phyloP scores from a whole-genome alignment of 768 basidiomycete genomes.

The Rubroboletus satanas region DNA sequence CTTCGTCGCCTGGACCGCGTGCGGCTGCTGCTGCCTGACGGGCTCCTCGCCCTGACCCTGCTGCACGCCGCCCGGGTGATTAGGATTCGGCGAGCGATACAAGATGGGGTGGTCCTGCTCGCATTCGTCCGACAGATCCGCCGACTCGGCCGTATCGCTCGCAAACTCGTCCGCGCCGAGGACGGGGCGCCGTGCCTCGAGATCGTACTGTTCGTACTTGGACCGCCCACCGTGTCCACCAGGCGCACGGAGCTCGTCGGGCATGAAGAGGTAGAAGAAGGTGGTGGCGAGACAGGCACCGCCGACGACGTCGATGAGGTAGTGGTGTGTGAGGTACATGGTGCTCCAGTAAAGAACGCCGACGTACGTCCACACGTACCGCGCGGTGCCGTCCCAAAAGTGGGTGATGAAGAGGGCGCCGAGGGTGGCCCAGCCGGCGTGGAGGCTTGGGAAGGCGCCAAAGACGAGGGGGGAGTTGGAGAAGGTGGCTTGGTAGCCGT shows the following conservation, averaged over 20 bases:
- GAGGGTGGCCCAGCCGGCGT: conserved; percentile 86
- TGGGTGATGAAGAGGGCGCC: conserved; percentile 92
- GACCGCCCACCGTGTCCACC: conserved; percentile 39
- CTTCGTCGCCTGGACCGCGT: conserved; percentile 10
- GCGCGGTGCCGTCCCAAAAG: conserved; percentile 78
- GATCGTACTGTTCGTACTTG: conserved; percentile 77
- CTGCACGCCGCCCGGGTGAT: background rate
- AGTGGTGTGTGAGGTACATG: conserved; percentile 98
- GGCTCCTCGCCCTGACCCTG: conserved; percentile 2
- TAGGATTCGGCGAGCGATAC: conserved; percentile 60
- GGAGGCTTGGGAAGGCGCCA: conserved; percentile 94
- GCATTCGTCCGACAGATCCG: conserved; percentile 58
- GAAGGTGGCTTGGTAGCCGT: conserved; percentile 76
- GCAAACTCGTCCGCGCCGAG: conserved; percentile 31
- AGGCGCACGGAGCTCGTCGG: conserved; percentile 65
- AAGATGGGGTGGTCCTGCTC: conserved; percentile 61
- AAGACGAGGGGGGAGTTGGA: conserved; percentile 90
- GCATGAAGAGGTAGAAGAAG: conserved; percentile 86
- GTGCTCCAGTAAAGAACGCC: conserved; percentile 93
- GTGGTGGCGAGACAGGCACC: conserved; percentile 87
- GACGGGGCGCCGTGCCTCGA: conserved; percentile 47
- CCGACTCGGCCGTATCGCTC: conserved; percentile 39
- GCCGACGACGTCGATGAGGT: conserved; percentile 95
- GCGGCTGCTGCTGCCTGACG: background rate
- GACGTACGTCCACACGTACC: conserved; percentile 78